These are phyloP conservation scores for Fusarium siculi DNA, from an alignment of 2,329 filamentous ascomycete species.

Conservation along the genomic window DNA sequence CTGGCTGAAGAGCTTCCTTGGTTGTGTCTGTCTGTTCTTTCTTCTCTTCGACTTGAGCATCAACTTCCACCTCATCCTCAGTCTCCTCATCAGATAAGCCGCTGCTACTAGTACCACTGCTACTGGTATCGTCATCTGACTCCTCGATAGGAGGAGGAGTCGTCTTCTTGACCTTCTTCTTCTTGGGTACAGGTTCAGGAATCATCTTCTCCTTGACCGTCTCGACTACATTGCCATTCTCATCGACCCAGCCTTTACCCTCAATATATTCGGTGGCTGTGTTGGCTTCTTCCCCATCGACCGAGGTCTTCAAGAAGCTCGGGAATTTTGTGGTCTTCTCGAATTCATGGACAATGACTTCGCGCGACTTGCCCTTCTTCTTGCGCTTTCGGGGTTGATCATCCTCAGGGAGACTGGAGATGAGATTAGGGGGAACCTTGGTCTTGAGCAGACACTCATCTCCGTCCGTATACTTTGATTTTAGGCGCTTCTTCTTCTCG, in stretches of 20 bases:
- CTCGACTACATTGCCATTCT: constrained; percentile 80
- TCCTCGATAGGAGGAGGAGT: constrained; percentile 36
- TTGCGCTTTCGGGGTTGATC: constrained; percentile 66
- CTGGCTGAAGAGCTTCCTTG: constrained; percentile 23
- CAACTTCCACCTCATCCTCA: constrained; percentile 34
- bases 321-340: constrained; percentile 85
- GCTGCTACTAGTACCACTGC: constrained; percentile 48
- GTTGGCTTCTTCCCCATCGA: constrained; percentile 45
- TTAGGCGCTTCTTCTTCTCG: constrained; percentile 67
- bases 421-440: constrained; percentile 66
- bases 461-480: constrained; percentile 83
- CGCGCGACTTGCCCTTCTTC: constrained; percentile 60
- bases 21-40: not conserved
- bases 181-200: constrained; percentile 31
- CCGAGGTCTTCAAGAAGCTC: constrained; percentile 75
- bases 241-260: constrained; percentile 88
- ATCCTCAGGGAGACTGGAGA: constrained; percentile 55
- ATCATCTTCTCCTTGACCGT: constrained; percentile 53
- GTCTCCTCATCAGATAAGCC: constrained; percentile 50
- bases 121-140: constrained; percentile 47
- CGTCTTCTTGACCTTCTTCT: constrained; percentile 39
- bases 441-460: constrained; percentile 89
- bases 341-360: constrained; percentile 87
- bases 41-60: not conserved
- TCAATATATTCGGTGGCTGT: constrained; percentile 75